Evolutionary conservation across 2,329 filamentous ascomycete species (phyloP), one percentile per base, ranked within the genome.

Genomic region (Monilinia fructicola): DNA sequence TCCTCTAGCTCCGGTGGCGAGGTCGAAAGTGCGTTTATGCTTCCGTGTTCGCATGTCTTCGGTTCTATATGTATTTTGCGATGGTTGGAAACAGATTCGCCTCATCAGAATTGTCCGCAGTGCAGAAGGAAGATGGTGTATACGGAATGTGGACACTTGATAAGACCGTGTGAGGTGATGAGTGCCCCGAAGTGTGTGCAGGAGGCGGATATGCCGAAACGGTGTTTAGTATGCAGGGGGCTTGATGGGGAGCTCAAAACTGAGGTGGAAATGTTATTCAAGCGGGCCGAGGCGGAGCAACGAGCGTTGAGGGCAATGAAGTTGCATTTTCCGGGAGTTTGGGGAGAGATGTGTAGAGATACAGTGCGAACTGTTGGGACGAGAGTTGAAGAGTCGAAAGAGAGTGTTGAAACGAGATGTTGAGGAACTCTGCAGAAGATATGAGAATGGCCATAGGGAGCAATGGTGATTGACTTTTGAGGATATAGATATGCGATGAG

Each of bases 401-500:
- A 66, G 70, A 53, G 68, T 64, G 21, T 70, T 67, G 58, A 66
- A 62, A 66, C 70, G 66, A 23, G 69, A 69, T 40, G 61, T 71
- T 53, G 67, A 69, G 26, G 63, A 48, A 54, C 52, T 72, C 26
- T 67, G 67, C 23, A 65, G 68, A 40, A 71, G 73, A 56, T 67
- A 69, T 54, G 78, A 79, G 67, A 73, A 76, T 52, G 54, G 60
- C 21, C 50, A 53, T 26, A 65, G 68, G 74, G 76, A 7, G 72
- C 40, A 69, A 67, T 72, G 71, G 70, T 71, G 52, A 67, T 54
- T 55, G 46, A 48, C n/a, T 31, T 48, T 16, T 26, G 38, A 16
- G 38, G 35, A 28, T 26, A n/a, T n/a, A 28, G 16, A 44, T 28
- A 23, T 18, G 21, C 21, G 53, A 54, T 35, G 35, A 28, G 21